Evolutionary conservation across 2,329 filamentous ascomycete species (phyloP).

Genomic region (Trichoderma brevicompactum): DNA sequence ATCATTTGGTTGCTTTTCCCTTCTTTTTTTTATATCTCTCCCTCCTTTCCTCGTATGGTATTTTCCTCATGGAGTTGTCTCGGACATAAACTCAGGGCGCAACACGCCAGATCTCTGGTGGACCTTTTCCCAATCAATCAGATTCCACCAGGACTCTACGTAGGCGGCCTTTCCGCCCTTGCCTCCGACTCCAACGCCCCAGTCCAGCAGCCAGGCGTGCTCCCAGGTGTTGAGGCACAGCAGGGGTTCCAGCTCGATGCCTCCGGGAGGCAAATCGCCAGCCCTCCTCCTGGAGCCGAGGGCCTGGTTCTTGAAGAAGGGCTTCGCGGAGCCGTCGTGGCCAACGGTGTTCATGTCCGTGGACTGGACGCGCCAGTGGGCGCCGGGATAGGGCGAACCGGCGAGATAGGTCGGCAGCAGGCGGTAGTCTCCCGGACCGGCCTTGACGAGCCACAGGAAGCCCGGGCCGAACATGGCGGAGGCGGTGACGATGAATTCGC

Average conservation of each 20-base stretch:
- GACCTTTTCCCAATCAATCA: slow-evolving; percentile 83
- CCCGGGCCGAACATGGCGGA: slow-evolving; percentile 94
- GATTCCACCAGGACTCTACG: slow-evolving; percentile 83
- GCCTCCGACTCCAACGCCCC: slow-evolving; percentile 61
- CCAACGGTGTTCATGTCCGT: slow-evolving; percentile 71
- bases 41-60: not conserved
- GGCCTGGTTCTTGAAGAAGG: slow-evolving; percentile 48
- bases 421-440: slow-evolving; percentile 55
- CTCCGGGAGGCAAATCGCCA: slow-evolving; percentile 61
- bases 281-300: slow-evolving; percentile 38
- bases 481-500: slow-evolving; percentile 80
- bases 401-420: slow-evolving; percentile 90
- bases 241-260: slow-evolving; percentile 72
- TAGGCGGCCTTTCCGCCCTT: slow-evolving; percentile 75
- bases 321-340: slow-evolving; percentile 43
- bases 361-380: slow-evolving; percentile 75
- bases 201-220: slow-evolving; percentile 88
- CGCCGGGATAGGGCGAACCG: slow-evolving; percentile 83
- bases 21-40: not conserved
- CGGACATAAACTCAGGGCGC: slow-evolving; percentile 44
- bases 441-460: slow-evolving; percentile 91
- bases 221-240: slow-evolving; percentile 97
- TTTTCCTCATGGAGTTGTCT: slow-evolving; percentile 27
- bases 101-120: slow-evolving; percentile 45
- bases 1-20: not conserved